These are phyloP conservation scores for Byssochlamys sp. DNA, from an alignment of 2,329 filamentous ascomycete species.

Conservation along the genomic window DNA sequence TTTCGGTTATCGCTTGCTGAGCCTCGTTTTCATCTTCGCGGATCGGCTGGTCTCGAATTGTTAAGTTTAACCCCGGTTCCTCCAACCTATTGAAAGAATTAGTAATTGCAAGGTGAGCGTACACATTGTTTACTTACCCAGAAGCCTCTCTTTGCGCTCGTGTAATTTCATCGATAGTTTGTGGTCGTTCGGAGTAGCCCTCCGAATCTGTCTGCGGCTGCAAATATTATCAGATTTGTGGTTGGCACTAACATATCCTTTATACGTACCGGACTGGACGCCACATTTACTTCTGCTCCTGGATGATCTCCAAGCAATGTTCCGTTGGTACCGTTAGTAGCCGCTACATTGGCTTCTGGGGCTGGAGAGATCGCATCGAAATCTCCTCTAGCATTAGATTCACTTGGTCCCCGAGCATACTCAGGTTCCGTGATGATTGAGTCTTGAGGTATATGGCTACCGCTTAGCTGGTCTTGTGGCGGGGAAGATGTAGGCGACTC, in stretches of 20 bases:
- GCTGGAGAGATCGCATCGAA: conserved; percentile 11
- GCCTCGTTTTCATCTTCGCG: conserved; percentile 41
- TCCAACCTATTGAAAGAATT: conserved; percentile 25
- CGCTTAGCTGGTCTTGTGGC: conserved; percentile 22
- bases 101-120: conserved; percentile 3
- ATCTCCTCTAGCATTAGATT: conserved; percentile 17
- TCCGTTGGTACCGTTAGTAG: conserved; percentile 20
- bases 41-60: conserved; percentile 41
- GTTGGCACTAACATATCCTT: neutral
- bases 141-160: conserved; percentile 36
- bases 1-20: conserved; percentile 39
- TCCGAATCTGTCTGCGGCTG: conserved; percentile 30
- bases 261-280: conserved; percentile 17
- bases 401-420: conserved; percentile 15
- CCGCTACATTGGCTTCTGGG: conserved; percentile 12
- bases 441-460: conserved; percentile 19
- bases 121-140: conserved; percentile 18
- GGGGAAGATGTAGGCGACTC: conserved; percentile 21
- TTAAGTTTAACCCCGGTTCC: conserved; percentile 37
- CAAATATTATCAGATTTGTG: conserved; percentile 7
- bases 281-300: conserved; percentile 10
- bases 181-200: conserved; percentile 31
- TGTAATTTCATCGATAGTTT: conserved; percentile 36
- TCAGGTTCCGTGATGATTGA: conserved; percentile 7
- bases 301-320: conserved; percentile 8